phyloP scores from a whole-genome alignment of 768 basidiomycete genomes.

The Phanerochaete sordida region DNA sequence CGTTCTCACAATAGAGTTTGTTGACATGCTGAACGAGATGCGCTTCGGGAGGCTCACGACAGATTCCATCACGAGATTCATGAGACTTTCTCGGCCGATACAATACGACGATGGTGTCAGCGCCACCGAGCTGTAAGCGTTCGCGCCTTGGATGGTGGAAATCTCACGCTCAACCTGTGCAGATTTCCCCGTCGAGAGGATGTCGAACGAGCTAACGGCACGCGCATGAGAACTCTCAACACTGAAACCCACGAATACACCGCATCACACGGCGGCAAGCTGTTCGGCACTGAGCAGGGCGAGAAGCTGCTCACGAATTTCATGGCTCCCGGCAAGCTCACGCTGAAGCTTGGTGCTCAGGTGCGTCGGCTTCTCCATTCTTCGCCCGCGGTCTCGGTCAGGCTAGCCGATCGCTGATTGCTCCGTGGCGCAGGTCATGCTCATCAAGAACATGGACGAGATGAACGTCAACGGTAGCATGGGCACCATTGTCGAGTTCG shows the following conservation, averaged over 20 bases:
- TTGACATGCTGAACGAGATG: conserved; percentile 99
- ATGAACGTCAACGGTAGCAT: conserved; percentile 92
- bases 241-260: conserved; percentile 50
- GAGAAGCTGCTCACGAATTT: conserved; percentile 85
- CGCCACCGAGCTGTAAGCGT: conserved; percentile 83
- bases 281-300: conserved; percentile 51
- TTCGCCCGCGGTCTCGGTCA: background rate
- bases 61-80: conserved; percentile 70
- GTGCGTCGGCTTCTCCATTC: background rate
- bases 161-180: conserved; percentile 1
- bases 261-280: conserved; percentile 61
- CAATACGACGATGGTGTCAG: conserved; percentile 76
- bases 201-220: conserved; percentile 79
- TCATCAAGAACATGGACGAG: conserved; percentile 93
- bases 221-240: conserved; percentile 59
- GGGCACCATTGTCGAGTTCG: conserved; percentile 79
- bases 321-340: conserved; percentile 76
- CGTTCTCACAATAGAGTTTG: conserved; percentile 50
- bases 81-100: conserved; percentile 63
- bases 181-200: conserved; percentile 93
- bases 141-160: background rate
- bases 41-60: conserved; percentile 73
- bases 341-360: conserved; percentile 70
- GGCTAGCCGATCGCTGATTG: background rate
- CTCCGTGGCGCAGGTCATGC: conserved; percentile 64